Conservation (phyloP, 495 filamentous ascomycete genomes). For the Hyphodiscus hymeniophilus region DNA sequence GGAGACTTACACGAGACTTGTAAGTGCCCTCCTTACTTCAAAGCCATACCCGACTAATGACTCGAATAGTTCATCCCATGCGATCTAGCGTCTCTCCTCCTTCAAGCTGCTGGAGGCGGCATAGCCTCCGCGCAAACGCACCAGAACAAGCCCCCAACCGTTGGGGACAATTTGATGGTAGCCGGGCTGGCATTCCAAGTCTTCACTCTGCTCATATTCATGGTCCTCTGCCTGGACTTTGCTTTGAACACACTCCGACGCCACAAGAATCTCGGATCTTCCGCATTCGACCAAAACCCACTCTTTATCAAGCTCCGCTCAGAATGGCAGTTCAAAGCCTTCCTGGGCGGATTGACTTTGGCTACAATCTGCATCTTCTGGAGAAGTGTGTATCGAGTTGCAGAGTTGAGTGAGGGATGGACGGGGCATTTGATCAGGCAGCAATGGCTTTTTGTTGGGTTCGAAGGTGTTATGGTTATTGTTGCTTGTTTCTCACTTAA, state of each 20-base stretch:
- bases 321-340: constrained; percentile 14
- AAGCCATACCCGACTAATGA: neutral
- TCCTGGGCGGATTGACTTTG: constrained; percentile 13
- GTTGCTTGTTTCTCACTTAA: constrained; percentile 40
- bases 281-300: constrained; percentile 17
- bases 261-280: constrained; percentile 13
- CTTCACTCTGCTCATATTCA: constrained; percentile 18
- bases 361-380: constrained; percentile 30
- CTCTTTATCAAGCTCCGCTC: constrained; percentile 6
- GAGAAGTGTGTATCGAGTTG: constrained; percentile 28
- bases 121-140: constrained; percentile 41
- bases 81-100: constrained; percentile 53
- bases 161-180: constrained; percentile 58
- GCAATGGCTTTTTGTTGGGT: constrained; percentile 45
- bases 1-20: constrained; percentile 33
- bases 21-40: neutral
- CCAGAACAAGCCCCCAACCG: constrained; percentile 16
- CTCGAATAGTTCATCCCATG: constrained; percentile 43
- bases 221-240: constrained; percentile 10
- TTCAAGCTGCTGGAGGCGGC: constrained; percentile 56
- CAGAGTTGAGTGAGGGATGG: constrained; percentile 30
- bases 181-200: constrained; percentile 54
- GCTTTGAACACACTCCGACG: constrained; percentile 5
- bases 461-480: constrained; percentile 51
- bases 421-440: constrained; percentile 35